A percentile compares a stretch with the other conserved stretches of the same genome.
These are phyloP conservation scores for Auriscalpium vulgare DNA, from an alignment of 768 basidiomycete species.

Conservation along the genomic window DNA sequence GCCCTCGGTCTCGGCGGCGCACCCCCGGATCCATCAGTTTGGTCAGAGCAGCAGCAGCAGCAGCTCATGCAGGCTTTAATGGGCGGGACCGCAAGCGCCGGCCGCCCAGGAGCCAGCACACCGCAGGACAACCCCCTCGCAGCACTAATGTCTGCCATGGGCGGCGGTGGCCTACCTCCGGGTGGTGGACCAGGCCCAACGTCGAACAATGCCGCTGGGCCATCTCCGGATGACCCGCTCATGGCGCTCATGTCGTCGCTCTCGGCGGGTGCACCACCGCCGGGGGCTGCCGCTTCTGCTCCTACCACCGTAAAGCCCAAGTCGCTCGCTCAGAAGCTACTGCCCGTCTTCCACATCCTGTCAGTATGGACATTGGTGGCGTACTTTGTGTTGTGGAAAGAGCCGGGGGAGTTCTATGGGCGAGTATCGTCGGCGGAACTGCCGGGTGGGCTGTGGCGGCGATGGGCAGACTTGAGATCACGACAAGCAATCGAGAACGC, in stretches of 20 bases:
- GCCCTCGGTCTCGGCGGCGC: slow-evolving; percentile 15
- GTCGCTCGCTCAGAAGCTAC: slow-evolving; percentile 47
- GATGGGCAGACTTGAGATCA: slow-evolving; percentile 54
- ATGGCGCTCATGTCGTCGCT: slow-evolving; percentile 25
- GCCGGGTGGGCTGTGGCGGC: slow-evolving; percentile 35
- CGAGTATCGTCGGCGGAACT: slow-evolving; percentile 27
- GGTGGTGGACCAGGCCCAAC: background rate
- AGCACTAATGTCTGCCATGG: slow-evolving; percentile 23
- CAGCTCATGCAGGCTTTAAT: slow-evolving; percentile 65
- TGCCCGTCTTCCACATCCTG: slow-evolving; percentile 60
- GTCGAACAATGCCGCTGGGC: background rate
- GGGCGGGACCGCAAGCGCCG: slow-evolving; percentile 16
- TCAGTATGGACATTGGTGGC: slow-evolving; percentile 57
- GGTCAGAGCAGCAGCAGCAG: slow-evolving; percentile 62
- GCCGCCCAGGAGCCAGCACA: slow-evolving; percentile 1
- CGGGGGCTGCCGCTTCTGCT: background rate
- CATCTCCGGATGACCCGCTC: slow-evolving; percentile 22
- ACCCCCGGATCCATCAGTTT: slow-evolving; percentile 47
- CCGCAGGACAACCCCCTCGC: slow-evolving; percentile 23
- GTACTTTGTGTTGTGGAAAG: slow-evolving; percentile 60
- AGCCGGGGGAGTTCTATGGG: slow-evolving; percentile 44
- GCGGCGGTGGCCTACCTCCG: slow-evolving; percentile 1
- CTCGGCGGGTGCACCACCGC: slow-evolving; percentile 12
- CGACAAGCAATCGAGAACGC: slow-evolving; percentile 25
- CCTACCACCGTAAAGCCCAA: slow-evolving; percentile 16